These are phyloP conservation scores for Corchorus olitorius DNA, from an alignment of 345 rosid genomes.

Conservation along the genomic window DNA sequence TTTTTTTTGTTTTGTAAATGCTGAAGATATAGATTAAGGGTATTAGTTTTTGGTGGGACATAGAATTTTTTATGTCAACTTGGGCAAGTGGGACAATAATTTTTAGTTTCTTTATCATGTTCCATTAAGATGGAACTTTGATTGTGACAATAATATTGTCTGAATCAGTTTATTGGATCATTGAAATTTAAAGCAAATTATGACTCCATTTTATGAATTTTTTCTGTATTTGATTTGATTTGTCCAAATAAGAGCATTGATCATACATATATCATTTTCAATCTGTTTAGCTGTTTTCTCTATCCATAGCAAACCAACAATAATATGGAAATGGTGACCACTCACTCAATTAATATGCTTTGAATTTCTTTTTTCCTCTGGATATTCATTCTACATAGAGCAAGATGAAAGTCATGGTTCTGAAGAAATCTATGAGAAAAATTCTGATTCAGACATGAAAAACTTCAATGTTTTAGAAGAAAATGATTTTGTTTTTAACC, in stretches of 20 bases:
- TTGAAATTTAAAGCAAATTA: too few species aligned
- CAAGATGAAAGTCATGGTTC: not conserved
- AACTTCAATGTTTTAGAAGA: too few species aligned
- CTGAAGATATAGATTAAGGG: not conserved
- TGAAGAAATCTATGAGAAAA: not conserved
- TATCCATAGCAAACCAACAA: not conserved
- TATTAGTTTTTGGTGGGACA: not conserved
- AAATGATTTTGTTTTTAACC: too few species aligned
- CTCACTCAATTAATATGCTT: not conserved
- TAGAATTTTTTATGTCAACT: not conserved
- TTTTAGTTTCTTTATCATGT: not conserved
- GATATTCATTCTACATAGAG: not conserved
- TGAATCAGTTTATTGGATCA: not conserved
- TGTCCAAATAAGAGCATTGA: not conserved
- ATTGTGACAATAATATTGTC: not conserved
- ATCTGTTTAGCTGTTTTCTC: not conserved
- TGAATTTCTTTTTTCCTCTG: not conserved
- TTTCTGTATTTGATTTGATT: not conserved
- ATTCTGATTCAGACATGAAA: not conserved
- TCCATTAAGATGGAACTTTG: not conserved
- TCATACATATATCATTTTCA: not conserved
- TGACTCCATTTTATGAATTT: too few species aligned
- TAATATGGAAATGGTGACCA: too few species aligned
- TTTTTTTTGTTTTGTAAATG: not conserved
- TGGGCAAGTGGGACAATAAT: constrained; percentile 6